Evolutionary conservation across 805 yeast genomes (phyloP), one percentile per base, ranked within the genome.

Genomic region (Kurtzmaniella fragi): DNA sequence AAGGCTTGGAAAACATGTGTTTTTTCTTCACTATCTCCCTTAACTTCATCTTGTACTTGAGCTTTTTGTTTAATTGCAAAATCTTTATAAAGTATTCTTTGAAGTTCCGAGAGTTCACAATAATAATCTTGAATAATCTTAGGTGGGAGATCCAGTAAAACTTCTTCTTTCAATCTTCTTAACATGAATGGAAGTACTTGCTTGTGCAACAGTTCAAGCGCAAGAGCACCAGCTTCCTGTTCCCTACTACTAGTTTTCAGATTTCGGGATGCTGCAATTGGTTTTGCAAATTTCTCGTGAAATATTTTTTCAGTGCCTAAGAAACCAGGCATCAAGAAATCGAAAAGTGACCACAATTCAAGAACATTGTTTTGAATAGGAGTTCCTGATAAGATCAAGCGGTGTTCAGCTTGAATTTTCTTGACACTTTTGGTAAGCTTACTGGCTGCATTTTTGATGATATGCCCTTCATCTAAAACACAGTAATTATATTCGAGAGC

Each of bases 271-370:
- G 95, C 91, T 3, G 97, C 91, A 57, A 93, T 93, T 2, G 99
- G 99, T 54, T 90, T 90, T n/a, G 97, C 95, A 71, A 91, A 93
- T 48, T 90, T 77, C 45, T 91, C 98, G 53, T 89, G 93, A 67
- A 93, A 93, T 36, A 83, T 75, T 61, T 89, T 91, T 54, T 93
- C 99, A 2, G 95, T 82, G 11, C 99, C 99, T 47, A 93, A 69
- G 54, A 93, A 93, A 0, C 99, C 99, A 2, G 99, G 99, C 99
- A 93, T 93, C 59, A 93, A 71, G 60, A 89, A 93, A 61, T 93
- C 99, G 69, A 93, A 93, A 53, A 93, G 69, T 3, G 99, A 93
- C 99, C 99, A 93, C 45, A 93, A 68, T 61, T 93, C 99, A 32
- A 93, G 71, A 2, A 93, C 99, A 55, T 93, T 93, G 57, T 93